Evolutionary conservation across 2,329 filamentous ascomycete genomes (phyloP).

Genomic region (Aspergillus fischeri): DNA sequence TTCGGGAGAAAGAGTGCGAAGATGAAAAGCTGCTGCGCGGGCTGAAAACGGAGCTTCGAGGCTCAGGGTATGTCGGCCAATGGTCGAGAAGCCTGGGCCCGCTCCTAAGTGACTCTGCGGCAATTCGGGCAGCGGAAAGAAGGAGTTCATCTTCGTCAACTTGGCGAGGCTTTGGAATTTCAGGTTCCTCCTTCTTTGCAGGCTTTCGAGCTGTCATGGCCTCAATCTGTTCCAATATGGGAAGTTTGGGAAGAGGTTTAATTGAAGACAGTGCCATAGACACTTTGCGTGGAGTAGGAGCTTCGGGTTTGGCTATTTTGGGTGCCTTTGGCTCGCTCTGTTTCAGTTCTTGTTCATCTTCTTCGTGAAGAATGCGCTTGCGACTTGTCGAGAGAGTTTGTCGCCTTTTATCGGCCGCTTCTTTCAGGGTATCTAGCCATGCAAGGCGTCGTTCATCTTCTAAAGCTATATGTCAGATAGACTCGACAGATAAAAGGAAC

Average conservation of each 20-base stretch:
- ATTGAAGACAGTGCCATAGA: slow-evolving; percentile 29
- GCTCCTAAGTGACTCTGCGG: slow-evolving; percentile 35
- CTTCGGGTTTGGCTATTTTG: slow-evolving; percentile 21
- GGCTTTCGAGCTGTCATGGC: slow-evolving; percentile 24
- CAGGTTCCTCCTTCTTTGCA: slow-evolving; percentile 15
- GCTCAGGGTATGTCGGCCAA: slow-evolving; percentile 19
- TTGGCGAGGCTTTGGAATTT: slow-evolving; percentile 20
- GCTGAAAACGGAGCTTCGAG: slow-evolving; percentile 23
- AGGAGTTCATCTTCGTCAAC: slow-evolving; percentile 42
- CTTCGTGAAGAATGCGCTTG: slow-evolving; percentile 27
- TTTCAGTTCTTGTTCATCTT: slow-evolving; percentile 8
- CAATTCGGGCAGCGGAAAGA: slow-evolving; percentile 38
- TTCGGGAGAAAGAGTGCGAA: slow-evolving; percentile 21
- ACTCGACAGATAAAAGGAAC: neutral
- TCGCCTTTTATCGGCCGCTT: slow-evolving; percentile 23
- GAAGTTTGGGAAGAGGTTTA: slow-evolving; percentile 30
- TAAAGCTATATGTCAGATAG: slow-evolving; percentile 1
- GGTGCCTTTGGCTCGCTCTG: slow-evolving; percentile 20
- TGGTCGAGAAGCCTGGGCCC: slow-evolving; percentile 32
- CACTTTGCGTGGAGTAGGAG: slow-evolving; percentile 13
- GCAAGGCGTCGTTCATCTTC: slow-evolving; percentile 8
- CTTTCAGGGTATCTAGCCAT: slow-evolving; percentile 19
- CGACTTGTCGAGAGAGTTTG: slow-evolving; percentile 16
- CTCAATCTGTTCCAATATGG: slow-evolving; percentile 32
- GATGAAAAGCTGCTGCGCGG: slow-evolving; percentile 24